phyloP scores from a whole-genome alignment of 306 rosid species.

The Oxytropis ochrocephala region DNA sequence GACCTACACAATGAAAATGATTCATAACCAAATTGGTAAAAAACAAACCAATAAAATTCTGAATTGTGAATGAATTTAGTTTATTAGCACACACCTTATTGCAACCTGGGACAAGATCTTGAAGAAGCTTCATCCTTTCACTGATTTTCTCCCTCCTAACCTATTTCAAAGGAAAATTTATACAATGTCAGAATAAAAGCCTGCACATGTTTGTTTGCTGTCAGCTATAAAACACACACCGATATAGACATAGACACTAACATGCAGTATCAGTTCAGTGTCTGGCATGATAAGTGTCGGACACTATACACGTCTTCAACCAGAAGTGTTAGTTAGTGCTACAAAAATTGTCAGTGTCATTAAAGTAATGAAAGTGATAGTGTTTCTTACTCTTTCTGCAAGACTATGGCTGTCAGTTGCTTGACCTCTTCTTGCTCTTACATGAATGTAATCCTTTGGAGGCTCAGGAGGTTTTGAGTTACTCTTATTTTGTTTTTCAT shows the following conservation, averaged over 20 bases:
- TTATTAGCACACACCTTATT: constrained; percentile 55
- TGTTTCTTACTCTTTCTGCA: constrained; percentile 81
- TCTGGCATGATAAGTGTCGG: no score
- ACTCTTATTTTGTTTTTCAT: constrained; percentile 49
- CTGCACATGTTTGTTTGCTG: not conserved
- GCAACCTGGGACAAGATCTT: constrained; percentile 98
- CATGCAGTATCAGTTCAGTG: no score
- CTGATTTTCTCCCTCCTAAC: constrained; percentile 97
- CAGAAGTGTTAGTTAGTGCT: no score
- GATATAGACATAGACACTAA: no score
- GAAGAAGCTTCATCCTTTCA: constrained; percentile 94
- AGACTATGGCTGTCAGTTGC: constrained; percentile 99
- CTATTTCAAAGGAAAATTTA: constrained; percentile 27
- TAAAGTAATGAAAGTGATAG: not conserved
- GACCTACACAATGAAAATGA: constrained; percentile 40
- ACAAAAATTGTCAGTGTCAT: not conserved
- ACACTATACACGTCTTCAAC: no score
- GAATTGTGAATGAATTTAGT: not conserved
- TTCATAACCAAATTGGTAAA: constrained; percentile 16
- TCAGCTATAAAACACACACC: no score
- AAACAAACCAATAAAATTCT: not conserved
- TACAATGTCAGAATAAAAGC: constrained; percentile 27
- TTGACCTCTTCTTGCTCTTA: constrained; percentile 97
- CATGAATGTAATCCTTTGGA: constrained; percentile 91
- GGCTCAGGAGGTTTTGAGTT: constrained; percentile 67